Evolutionary conservation across 2,329 filamentous ascomycete genomes (phyloP).

Genomic region (Sphaerulina vaccinii): DNA sequence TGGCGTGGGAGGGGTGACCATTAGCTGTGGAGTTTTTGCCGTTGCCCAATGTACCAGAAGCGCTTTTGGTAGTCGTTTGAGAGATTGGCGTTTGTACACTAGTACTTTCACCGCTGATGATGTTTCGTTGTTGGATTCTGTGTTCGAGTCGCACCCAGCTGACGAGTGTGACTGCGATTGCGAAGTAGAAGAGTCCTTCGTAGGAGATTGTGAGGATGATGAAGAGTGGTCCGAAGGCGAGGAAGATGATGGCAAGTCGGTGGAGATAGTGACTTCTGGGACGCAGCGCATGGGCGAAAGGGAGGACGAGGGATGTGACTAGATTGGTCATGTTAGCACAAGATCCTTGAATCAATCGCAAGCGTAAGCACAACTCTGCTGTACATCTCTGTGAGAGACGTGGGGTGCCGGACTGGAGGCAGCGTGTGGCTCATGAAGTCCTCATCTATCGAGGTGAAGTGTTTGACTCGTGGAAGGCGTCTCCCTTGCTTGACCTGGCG

Average conservation of each 20-base stretch:
- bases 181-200: slow-evolving; percentile 92
- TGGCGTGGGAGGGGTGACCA: slow-evolving; percentile 9
- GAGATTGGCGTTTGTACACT: background rate
- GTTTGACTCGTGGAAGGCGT: background rate
- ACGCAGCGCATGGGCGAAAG: slow-evolving; percentile 75
- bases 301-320: slow-evolving; percentile 74
- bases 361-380: background rate
- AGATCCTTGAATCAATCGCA: slow-evolving; percentile 18
- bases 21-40: slow-evolving; percentile 27
- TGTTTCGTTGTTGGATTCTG: slow-evolving; percentile 56
- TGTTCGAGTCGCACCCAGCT: slow-evolving; percentile 93
- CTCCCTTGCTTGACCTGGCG: background rate
- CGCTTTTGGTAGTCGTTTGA: slow-evolving; percentile 12
- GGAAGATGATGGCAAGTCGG: slow-evolving; percentile 81
- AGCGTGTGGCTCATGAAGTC: background rate
- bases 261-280: slow-evolving; percentile 88
- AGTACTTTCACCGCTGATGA: background rate
- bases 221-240: slow-evolving; percentile 89
- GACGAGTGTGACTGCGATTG: slow-evolving; percentile 77
- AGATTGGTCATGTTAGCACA: slow-evolving; percentile 1
- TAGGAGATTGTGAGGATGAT: slow-evolving; percentile 97
- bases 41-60: slow-evolving; percentile 6
- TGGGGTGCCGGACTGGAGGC: background rate
- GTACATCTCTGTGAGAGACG: background rate
- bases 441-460: background rate